Conservation (phyloP, 2,329 filamentous ascomycete species). For the Cercospora zeae-maydis region DNA sequence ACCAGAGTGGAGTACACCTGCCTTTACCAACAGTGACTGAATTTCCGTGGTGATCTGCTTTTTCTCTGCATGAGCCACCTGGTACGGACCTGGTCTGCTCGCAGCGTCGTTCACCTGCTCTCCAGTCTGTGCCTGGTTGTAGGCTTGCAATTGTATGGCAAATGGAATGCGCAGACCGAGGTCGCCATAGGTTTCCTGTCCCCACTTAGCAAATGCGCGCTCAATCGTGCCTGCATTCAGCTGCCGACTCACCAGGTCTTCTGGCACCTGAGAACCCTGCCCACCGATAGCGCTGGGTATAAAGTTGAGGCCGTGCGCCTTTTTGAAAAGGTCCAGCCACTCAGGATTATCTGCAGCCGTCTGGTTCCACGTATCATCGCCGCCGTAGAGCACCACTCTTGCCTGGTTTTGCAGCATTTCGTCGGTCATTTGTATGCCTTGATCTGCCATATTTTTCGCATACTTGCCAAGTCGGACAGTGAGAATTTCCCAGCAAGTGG, state of each 20-base stretch:
- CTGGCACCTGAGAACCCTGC: conserved; percentile 32
- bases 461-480: conserved; percentile 47
- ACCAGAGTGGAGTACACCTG: conserved; percentile 25
- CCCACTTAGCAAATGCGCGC: conserved; percentile 5
- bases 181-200: conserved; percentile 34
- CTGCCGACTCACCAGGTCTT: conserved; percentile 28
- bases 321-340: conserved; percentile 50
- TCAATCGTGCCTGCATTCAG: not conserved
- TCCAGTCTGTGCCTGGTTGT: conserved; percentile 26
- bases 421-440: conserved; percentile 45
- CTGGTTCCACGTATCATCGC: conserved; percentile 48
- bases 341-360: conserved; percentile 43
- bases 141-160: conserved; percentile 32
- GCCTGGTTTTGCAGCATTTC: conserved; percentile 49
- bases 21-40: conserved; percentile 23
- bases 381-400: conserved; percentile 47
- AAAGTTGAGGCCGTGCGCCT: conserved; percentile 45
- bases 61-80: conserved; percentile 11
- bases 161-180: conserved; percentile 38
- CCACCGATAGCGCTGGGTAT: conserved; percentile 35
- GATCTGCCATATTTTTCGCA: conserved; percentile 40
- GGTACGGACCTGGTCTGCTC: conserved; percentile 18
- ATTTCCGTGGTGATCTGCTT: conserved; percentile 20
- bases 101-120: conserved; percentile 15
- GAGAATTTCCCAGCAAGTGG: conserved; percentile 51